Base-by-base conservation (phyloP, 1,284 basidiomycete species). In the Marasmius tenuissimus region DNA sequence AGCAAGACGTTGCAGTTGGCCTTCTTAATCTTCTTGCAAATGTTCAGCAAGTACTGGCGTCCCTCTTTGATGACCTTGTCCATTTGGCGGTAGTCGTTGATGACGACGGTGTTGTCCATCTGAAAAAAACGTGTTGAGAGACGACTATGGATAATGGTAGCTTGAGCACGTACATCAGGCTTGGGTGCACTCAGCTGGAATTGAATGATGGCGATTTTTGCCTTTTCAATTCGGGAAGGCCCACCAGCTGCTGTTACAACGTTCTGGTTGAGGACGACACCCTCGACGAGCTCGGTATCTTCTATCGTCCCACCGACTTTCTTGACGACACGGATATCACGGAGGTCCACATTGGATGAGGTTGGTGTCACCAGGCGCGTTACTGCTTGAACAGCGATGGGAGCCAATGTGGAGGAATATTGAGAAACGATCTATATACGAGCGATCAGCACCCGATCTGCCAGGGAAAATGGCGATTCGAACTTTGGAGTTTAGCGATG, bases 91-190 rank as follows among this genome's bases (percentile, higher is more conserved):
- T 99, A 99, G 78, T 99, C 97, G 71, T 98, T 99, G 69, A 99
- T 98, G 50, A 99, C 92, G 53, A 99, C 96, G 40, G 97, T 98
- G 81, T 99, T 99, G 80, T 99, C 97, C 97, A 99, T 99, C 95
- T 97, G 66, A 18, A 45, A 54, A 39, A 45, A 16, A 61, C 50
- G 54, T 22, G 9, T 61, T 18, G 27, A 50, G 16, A 54, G 53
- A 37, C 58, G 54, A 18, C 48, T 56, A 2, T 27, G 0, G 16
- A n/a, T 11, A 60, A 45, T 49, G 20, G 38, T 10, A 50, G 33
- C 12, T 20, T 27, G 50, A 48, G 22, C 18, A 80, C 91, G 66
- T 74, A 96, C 94, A 73, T 99, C 97, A 8, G 97, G 97, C 79
- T 99, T 99, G 20, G 97, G 97, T 56, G 95, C 94, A 69, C 91